Evolutionary conservation across 1,284 basidiomycete species (phyloP).

Genomic region (Trametes versicolor): DNA sequence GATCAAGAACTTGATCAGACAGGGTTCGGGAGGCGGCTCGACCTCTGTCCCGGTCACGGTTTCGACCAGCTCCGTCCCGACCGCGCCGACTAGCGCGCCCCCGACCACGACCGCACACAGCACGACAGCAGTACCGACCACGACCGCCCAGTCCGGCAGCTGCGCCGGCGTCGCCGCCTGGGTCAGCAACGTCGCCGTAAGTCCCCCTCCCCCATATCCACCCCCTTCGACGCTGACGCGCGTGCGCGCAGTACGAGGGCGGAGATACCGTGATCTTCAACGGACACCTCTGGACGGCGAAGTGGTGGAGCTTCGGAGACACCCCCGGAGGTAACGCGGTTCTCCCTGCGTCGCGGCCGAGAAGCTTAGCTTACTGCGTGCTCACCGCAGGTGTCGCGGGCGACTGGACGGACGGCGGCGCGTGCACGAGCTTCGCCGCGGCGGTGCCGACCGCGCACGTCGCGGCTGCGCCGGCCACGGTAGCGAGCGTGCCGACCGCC

Average conservation of each 20-base stretch:
- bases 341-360: not conserved
- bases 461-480: slow-evolving; percentile 9
- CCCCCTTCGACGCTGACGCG: not conserved
- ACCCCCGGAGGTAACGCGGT: slow-evolving; percentile 51
- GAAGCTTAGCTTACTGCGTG: not conserved
- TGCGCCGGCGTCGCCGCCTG: slow-evolving; percentile 61
- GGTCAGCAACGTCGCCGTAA: slow-evolving; percentile 54
- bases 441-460: slow-evolving; percentile 23
- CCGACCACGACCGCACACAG: slow-evolving; percentile 35
- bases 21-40: slow-evolving; percentile 43
- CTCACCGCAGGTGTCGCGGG: slow-evolving; percentile 39
- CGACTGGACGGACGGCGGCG: slow-evolving; percentile 53
- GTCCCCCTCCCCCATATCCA: slow-evolving; percentile 35
- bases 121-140: slow-evolving; percentile 38
- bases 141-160: slow-evolving; percentile 45
- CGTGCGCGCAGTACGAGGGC: slow-evolving; percentile 52
- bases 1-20: slow-evolving; percentile 60
- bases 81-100: slow-evolving; percentile 40
- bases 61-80: slow-evolving; percentile 38
- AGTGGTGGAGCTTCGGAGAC: slow-evolving; percentile 63
- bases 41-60: slow-evolving; percentile 25
- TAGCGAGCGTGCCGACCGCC: slow-evolving; percentile 10
- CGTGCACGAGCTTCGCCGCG: slow-evolving; percentile 39
- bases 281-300: slow-evolving; percentile 64
- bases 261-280: slow-evolving; percentile 55